phyloP scores from a whole-genome alignment of 108 stramenopile species.

The Fragilariopsis cylindrus region DNA sequence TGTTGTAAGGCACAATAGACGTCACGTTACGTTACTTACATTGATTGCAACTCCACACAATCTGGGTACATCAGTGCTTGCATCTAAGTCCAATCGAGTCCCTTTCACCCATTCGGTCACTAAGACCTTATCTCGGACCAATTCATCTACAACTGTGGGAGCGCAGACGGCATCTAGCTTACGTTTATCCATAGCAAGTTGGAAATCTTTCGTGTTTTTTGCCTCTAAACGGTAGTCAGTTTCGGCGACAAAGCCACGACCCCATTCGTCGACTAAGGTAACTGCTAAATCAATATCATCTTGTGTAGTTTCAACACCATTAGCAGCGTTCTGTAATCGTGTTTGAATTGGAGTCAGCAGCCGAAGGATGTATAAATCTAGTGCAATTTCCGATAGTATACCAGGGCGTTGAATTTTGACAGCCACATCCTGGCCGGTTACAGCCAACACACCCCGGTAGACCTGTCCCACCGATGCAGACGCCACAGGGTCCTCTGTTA shows the following conservation, averaged over 20 bases:
- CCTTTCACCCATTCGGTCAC: conserved; percentile 94
- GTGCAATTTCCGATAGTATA: conserved; percentile 85
- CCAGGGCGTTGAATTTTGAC: conserved; percentile 95
- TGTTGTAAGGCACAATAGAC: no score
- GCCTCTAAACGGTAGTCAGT: conserved; percentile 89
- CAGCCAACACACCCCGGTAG: conserved; percentile 51
- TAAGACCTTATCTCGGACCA: conserved; percentile 74
- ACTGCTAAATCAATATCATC: conserved; percentile 69
- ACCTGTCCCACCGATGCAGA: conserved; percentile 79
- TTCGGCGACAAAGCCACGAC: conserved; percentile 87
- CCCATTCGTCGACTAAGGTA: conserved; percentile 89
- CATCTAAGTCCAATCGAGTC: conserved; percentile 72
- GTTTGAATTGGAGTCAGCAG: conserved; percentile 79
- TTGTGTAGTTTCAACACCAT: conserved; percentile 43
- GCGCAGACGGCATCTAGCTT: conserved; percentile 82
- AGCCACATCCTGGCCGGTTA: conserved; percentile 70
- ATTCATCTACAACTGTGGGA: conserved; percentile 62
- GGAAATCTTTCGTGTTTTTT: conserved; percentile 67
- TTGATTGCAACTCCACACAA: conserved; percentile 86
- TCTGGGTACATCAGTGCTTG: conserved; percentile 66
- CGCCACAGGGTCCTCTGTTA: conserved; percentile 57
- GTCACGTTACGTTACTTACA: neutral
- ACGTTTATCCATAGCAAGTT: conserved; percentile 64
- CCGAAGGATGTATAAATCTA: conserved; percentile 87
- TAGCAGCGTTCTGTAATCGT: conserved; percentile 56